Percentiles rank a stretch among this genome's conserved stretches.
phyloP scores from a whole-genome alignment of 2,329 filamentous ascomycete species.

The Colletotrichum sansevieriae region DNA sequence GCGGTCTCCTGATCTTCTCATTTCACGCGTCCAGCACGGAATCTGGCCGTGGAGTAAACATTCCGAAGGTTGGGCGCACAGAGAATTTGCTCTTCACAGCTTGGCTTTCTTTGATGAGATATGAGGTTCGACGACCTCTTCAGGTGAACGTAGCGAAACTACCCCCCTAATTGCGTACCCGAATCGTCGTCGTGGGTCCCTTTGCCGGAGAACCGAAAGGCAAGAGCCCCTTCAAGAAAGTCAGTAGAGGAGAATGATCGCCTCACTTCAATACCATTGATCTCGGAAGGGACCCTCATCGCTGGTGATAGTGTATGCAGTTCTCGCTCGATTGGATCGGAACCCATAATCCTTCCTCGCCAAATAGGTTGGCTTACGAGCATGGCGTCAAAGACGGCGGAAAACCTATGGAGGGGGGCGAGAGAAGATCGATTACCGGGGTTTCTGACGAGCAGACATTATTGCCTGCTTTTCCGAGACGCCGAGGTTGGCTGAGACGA shows the following conservation, averaged over 20 bases:
- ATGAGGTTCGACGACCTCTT: background rate
- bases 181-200: background rate
- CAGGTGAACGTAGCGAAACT: background rate
- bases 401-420: background rate
- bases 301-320: background rate
- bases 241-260: background rate
- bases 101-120: background rate
- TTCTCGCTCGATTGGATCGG: background rate
- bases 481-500: slow-evolving; percentile 4
- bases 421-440: background rate
- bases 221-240: background rate
- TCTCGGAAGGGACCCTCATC: background rate
- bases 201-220: background rate
- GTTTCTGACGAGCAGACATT: slow-evolving; percentile 19
- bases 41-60: no score
- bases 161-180: background rate
- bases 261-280: background rate
- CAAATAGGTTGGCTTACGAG: background rate
- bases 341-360: background rate
- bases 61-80: background rate
- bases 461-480: background rate
- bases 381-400: background rate
- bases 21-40: no score
- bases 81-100: background rate
- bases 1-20: background rate